These are phyloP conservation scores for Fusarium armeniacum DNA, from an alignment of 2,329 filamentous ascomycete species.

Conservation along the genomic window DNA sequence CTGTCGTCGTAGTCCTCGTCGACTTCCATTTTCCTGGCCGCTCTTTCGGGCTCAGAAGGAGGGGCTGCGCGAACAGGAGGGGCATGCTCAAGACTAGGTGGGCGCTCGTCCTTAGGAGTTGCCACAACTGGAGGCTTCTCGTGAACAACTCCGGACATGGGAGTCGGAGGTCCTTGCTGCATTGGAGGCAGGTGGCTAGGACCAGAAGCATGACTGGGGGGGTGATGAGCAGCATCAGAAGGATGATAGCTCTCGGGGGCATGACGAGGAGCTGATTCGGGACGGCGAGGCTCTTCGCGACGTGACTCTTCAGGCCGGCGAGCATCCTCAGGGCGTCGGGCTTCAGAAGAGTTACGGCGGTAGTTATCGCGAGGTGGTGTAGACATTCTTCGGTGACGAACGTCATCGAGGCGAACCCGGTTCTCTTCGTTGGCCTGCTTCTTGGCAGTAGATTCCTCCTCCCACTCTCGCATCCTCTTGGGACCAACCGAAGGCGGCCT, in stretches of 20 bases:
- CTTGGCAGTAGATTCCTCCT: conserved; percentile 83
- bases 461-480: conserved; percentile 94
- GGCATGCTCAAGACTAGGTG: conserved; percentile 57
- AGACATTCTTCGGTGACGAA: conserved; percentile 81
- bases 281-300: conserved; percentile 69
- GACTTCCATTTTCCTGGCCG: conserved; percentile 94
- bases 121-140: conserved; percentile 58
- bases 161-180: conserved; percentile 68
- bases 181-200: conserved; percentile 72
- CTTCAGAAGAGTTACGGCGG: conserved; percentile 83
- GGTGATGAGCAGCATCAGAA: conserved; percentile 90
- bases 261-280: conserved; percentile 76
- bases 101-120: conserved; percentile 71
- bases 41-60: conserved; percentile 79
- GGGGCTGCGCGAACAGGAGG: conserved; percentile 61
- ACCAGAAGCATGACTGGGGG: conserved; percentile 67
- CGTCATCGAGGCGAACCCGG: conserved; percentile 87
- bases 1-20: conserved; percentile 98
- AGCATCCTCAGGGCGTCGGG: conserved; percentile 74
- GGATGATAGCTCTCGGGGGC: conserved; percentile 87
- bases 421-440: conserved; percentile 92
- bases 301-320: conserved; percentile 74
- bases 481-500: conserved; percentile 83
- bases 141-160: conserved; percentile 67
- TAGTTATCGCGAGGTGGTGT: conserved; percentile 78